A percentile compares a stretch with the other conserved stretches of the same genome.
Evolutionary conservation across 2,329 filamentous ascomycete genomes (phyloP).

Genomic region (Fusarium denticulatum): DNA sequence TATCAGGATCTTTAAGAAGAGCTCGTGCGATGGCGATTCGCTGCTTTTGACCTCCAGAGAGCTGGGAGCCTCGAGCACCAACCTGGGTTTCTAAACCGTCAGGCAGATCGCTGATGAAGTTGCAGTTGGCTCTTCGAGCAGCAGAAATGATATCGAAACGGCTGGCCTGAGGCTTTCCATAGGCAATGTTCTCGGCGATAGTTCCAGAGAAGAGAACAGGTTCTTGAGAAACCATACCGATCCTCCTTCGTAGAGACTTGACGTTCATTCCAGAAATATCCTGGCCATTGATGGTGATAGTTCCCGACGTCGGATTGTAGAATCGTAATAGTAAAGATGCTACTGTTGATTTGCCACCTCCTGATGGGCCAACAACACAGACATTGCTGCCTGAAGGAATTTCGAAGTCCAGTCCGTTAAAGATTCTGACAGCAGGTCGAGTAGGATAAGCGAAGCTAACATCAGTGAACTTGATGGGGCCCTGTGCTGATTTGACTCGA

Average conservation of each 20-base stretch:
- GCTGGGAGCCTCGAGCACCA: slow-evolving; percentile 88
- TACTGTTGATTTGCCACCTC: slow-evolving; percentile 96
- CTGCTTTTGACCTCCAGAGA: slow-evolving; percentile 97
- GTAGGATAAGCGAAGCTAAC: slow-evolving; percentile 94
- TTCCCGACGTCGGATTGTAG: slow-evolving; percentile 82
- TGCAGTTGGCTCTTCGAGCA: slow-evolving; percentile 91
- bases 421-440: slow-evolving; percentile 89
- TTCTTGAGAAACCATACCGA: slow-evolving; percentile 95
- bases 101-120: slow-evolving; percentile 96
- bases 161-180: slow-evolving; percentile 83
- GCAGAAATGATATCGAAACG: slow-evolving; percentile 85
- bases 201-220: slow-evolving; percentile 90
- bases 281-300: slow-evolving; percentile 83
- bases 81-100: slow-evolving; percentile 95
- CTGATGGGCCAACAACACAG: slow-evolving; percentile 94
- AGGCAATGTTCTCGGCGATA: slow-evolving; percentile 89
- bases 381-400: slow-evolving; percentile 95
- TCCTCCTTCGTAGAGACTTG: slow-evolving; percentile 90
- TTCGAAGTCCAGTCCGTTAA: slow-evolving; percentile 86
- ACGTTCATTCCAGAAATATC: slow-evolving; percentile 90
- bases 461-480: slow-evolving; percentile 86
- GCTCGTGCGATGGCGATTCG: slow-evolving; percentile 96
- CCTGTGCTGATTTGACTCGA: slow-evolving; percentile 84
- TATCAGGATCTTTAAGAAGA: slow-evolving; percentile 94
- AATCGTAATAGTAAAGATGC: slow-evolving; percentile 91